Conservation (phyloP, 2,329 filamentous ascomycete genomes). For the Penicillium sp. region DNA sequence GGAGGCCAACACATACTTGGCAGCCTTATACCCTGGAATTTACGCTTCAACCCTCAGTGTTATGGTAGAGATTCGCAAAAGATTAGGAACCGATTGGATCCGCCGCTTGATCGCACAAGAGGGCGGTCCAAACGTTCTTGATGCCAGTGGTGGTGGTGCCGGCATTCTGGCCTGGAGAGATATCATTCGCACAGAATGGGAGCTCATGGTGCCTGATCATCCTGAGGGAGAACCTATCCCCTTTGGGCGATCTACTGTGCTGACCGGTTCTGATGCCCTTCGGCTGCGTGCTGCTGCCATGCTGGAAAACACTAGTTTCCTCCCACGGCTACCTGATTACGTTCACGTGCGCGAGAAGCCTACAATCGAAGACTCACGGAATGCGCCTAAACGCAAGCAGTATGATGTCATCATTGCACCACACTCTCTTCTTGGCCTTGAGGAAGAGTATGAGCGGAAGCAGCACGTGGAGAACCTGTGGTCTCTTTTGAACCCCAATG, state of each 20-base stretch:
- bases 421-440: slow-evolving; percentile 73
- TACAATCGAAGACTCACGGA: slow-evolving; percentile 57
- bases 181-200: slow-evolving; percentile 78
- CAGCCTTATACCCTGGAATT: slow-evolving; percentile 60
- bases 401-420: slow-evolving; percentile 90
- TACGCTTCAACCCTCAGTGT: slow-evolving; percentile 59
- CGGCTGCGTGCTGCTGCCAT: slow-evolving; percentile 73
- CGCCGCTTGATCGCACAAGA: slow-evolving; percentile 55
- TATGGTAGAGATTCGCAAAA: slow-evolving; percentile 59
- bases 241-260: slow-evolving; percentile 72
- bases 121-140: slow-evolving; percentile 58
- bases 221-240: slow-evolving; percentile 43
- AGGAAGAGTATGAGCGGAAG: slow-evolving; percentile 74
- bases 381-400: slow-evolving; percentile 64
- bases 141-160: slow-evolving; percentile 62
- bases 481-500: slow-evolving; percentile 77
- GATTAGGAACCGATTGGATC: slow-evolving; percentile 60
- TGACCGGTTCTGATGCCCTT: slow-evolving; percentile 73
- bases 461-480: slow-evolving; percentile 83
- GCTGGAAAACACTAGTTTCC: slow-evolving; percentile 84
- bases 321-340: slow-evolving; percentile 88
- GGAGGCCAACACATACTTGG: slow-evolving; percentile 60
- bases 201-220: slow-evolving; percentile 56
- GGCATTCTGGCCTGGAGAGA: slow-evolving; percentile 65
- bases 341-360: slow-evolving; percentile 60